A percentile compares a stretch with the other conserved stretches of the same genome.
Conservation (phyloP, 2,329 filamentous ascomycete genomes). For the Epicoccum nigrum region DNA sequence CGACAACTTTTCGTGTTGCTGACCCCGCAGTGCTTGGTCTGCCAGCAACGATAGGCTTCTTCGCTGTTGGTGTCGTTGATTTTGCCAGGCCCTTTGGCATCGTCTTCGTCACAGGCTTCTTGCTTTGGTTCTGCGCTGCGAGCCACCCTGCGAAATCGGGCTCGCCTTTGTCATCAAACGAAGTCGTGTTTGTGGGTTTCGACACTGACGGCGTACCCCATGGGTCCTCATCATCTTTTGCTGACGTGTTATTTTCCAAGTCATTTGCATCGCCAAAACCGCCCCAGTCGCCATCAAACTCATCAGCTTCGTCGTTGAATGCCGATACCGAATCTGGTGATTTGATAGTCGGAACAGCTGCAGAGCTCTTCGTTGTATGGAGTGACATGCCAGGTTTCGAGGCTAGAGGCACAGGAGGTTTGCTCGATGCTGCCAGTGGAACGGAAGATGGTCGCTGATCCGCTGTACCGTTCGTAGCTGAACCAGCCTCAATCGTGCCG, state of each 20-base stretch:
- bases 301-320: constrained; percentile 56
- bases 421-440: constrained; percentile 55
- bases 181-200: constrained; percentile 48
- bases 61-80: constrained; percentile 44
- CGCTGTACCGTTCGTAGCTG: constrained; percentile 45
- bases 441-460: constrained; percentile 57
- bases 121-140: constrained; percentile 81
- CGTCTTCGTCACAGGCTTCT: constrained; percentile 66
- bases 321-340: constrained; percentile 59
- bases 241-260: constrained; percentile 20
- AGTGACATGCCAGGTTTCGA: constrained; percentile 39
- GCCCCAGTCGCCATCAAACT: constrained; percentile 77
- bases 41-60: constrained; percentile 39
- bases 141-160: constrained; percentile 97
- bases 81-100: constrained; percentile 86
- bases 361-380: constrained; percentile 34
- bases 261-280: constrained; percentile 65
- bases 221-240: constrained; percentile 60
- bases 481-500: constrained; percentile 76
- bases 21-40: constrained; percentile 40
- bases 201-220: constrained; percentile 55
- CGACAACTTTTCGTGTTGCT: constrained; percentile 39
- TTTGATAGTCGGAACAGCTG: constrained; percentile 35
- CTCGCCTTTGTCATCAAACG: constrained; percentile 83
- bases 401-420: constrained; percentile 57